Conservation (phyloP, 306 rosid genomes). For the Cucumis melo region DNA sequence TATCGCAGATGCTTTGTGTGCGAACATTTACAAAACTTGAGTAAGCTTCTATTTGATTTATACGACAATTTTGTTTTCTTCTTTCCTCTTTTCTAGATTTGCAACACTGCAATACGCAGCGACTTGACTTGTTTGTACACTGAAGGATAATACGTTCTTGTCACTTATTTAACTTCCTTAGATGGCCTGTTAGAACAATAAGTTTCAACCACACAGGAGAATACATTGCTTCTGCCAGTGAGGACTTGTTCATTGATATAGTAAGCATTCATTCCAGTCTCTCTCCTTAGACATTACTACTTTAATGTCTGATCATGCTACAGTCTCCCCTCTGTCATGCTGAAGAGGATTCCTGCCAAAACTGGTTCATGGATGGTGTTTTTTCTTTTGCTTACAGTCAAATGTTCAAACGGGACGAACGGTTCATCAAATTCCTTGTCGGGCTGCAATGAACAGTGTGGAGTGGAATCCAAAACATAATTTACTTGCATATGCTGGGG, state of each 20-base stretch:
- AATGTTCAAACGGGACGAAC: slow-evolving; percentile 70
- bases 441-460: slow-evolving; percentile 97
- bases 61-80: background rate
- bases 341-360: background rate
- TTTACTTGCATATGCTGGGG: slow-evolving; percentile 93
- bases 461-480: slow-evolving; percentile 94
- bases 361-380: background rate
- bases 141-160: background rate
- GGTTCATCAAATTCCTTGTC: slow-evolving; percentile 80
- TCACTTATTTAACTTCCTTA: slow-evolving; percentile 16
- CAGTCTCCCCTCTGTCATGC: background rate
- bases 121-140: background rate
- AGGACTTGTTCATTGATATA: slow-evolving; percentile 82
- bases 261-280: slow-evolving; percentile 31
- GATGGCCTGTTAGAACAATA: slow-evolving; percentile 94
- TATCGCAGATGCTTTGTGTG: slow-evolving; percentile 93
- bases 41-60: slow-evolving; percentile 26
- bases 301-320: background rate
- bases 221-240: slow-evolving; percentile 81
- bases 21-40: slow-evolving; percentile 85
- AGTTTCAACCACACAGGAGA: slow-evolving; percentile 89
- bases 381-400: slow-evolving; percentile 35
- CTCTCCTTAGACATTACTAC: background rate
- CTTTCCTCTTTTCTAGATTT: background rate
- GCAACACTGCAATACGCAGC: background rate